Evolutionary conservation across 176 grass and related monocot genomes (phyloP), one percentile per base, ranked within the genome.

Genomic region (Aegilops umbellulata): DNA sequence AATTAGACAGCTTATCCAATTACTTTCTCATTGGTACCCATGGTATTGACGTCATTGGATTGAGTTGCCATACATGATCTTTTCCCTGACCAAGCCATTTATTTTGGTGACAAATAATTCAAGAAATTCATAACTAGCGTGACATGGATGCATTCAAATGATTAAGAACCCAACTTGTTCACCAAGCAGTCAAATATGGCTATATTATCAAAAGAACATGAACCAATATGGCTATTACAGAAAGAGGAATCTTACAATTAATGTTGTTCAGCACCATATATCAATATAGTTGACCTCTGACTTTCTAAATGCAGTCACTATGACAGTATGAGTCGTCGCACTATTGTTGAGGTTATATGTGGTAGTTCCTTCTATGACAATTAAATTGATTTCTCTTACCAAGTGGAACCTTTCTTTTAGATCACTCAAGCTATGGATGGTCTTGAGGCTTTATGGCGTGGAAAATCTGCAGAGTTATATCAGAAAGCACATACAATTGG

Each of bases 391-490:
- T 62, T 49, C 69, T 67, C 49, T 76, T 42, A 71, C 22, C 55
- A 82, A 51, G 20, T 63, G 23, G 67, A 73, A 23, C 53, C 69
- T 74, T 77, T 84, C 30, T 86, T 87, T 84, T 76, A 92, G 90
- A 87, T 94, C 93, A 51, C 80, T 94, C 55, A 94, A 94, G 85
- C 69, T 94, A 78, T 94, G 93, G 93, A 83, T 94, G 87, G 93
- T 94, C 72, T 74, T 92, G 87, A 94, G 90, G 82, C 85, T 94
- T 71, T 92, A 94, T 86, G 90, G 90, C n/a, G 75, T 90, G 82
- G 93, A 92, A 22, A 92, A 90, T 42, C 85, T 94, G 23, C 93
- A 92, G 80, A 88, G 61, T 57, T 88, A 94, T 84, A 94, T 94
- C 34, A 86, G 87, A 57, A 88, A 94, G 57, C 90, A 94, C 85